phyloP scores from a whole-genome alignment of 2,329 filamentous ascomycete genomes.

The Nothomitra cinnamomea region DNA sequence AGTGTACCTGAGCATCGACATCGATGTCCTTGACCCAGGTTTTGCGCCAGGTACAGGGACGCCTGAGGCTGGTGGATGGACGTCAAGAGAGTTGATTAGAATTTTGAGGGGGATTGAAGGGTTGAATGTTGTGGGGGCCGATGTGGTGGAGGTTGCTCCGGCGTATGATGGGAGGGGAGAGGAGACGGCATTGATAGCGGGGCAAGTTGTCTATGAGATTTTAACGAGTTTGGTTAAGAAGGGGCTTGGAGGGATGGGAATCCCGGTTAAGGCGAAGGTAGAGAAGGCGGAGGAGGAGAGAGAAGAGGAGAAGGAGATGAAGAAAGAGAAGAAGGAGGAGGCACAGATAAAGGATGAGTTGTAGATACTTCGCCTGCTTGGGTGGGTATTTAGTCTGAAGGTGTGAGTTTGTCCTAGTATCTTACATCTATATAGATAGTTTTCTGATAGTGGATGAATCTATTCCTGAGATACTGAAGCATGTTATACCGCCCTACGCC shows the following conservation, averaged over 20 bases:
- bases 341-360: no score
- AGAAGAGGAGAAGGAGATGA: no score
- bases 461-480: no score
- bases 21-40: conserved; percentile 64
- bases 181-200: conserved; percentile 65
- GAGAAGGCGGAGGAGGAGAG: no score
- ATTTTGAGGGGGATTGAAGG: conserved; percentile 68
- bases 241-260: conserved; percentile 18
- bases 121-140: conserved; percentile 73
- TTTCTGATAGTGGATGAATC: no score
- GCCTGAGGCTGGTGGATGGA: conserved; percentile 83
- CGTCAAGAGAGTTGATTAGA: conserved; percentile 68
- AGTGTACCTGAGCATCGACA: conserved; percentile 68
- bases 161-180: conserved; percentile 70
- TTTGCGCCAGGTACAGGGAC: conserved; percentile 67
- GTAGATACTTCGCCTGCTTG: no score
- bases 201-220: conserved; percentile 76
- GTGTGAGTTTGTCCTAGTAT: no score
- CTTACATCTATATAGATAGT: no score
- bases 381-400: no score
- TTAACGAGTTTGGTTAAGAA: conserved; percentile 57
- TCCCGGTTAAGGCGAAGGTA: no score
- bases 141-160: conserved; percentile 78
- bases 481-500: no score
- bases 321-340: no score